Percentiles rank a stretch among this genome's conserved stretches.
Evolutionary conservation across 1,139 yeast species (phyloP).

Genomic region (Hemisphaericaspora xylanilytica): DNA sequence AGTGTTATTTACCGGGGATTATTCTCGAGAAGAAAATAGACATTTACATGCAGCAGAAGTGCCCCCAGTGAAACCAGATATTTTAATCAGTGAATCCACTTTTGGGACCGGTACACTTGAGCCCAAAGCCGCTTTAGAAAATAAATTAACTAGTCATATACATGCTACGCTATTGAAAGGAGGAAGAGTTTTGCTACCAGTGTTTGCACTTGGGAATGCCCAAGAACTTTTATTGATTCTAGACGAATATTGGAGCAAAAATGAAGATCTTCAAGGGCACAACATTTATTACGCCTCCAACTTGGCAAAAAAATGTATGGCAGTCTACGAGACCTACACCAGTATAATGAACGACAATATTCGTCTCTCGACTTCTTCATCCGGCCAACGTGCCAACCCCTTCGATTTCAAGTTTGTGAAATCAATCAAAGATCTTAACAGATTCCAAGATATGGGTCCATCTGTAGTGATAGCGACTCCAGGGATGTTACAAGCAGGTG

Average conservation of each 20-base stretch:
- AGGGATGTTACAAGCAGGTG: constrained; percentile 96
- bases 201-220: constrained; percentile 94
- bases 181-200: constrained; percentile 90
- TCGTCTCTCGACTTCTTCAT: constrained; percentile 62
- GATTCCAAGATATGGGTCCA: constrained; percentile 90
- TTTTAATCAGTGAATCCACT: constrained; percentile 90
- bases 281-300: constrained; percentile 90
- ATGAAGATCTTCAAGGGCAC: constrained; percentile 77
- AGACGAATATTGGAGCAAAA: constrained; percentile 91
- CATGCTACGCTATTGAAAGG: constrained; percentile 86
- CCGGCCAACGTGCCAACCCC: constrained; percentile 57
- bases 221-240: constrained; percentile 86
- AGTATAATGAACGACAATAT: constrained; percentile 96
- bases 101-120: constrained; percentile 98
- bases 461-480: constrained; percentile 97
- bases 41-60: constrained; percentile 95
- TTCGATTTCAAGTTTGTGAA: constrained; percentile 85
- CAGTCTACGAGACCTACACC: constrained; percentile 94
- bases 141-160: constrained; percentile 72
- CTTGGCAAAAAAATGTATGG: constrained; percentile 93
- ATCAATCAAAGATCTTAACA: constrained; percentile 74
- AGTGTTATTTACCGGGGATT: constrained; percentile 91
- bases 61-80: constrained; percentile 86
- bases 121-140: constrained; percentile 82
- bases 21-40: constrained; percentile 91